Evolutionary conservation across 495 filamentous ascomycete genomes (phyloP), one percentile per base, ranked within the genome.

Genomic region (Penicillium soppii): DNA sequence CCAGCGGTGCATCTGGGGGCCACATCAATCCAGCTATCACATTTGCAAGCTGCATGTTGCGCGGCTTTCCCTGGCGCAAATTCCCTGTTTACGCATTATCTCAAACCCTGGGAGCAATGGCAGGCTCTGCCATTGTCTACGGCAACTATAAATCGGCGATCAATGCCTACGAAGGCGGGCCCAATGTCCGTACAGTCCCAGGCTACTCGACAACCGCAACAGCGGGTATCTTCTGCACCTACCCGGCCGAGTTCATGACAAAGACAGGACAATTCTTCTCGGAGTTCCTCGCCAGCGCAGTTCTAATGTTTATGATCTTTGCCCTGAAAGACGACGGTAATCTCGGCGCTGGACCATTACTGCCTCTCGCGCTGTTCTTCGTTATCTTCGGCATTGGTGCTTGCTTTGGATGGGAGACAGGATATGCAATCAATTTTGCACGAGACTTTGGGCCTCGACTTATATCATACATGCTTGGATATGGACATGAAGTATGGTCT

Each of bases 351-450:
- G 70, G 78, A 3, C 50, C 68, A 13, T 46, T 83, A 23, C 73
- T 75, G 4, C 83, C 84, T 0, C 65, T 88, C 9, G 75, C 61
- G 1, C 66, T 87, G 4, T 83, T 87, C 63, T 86, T 87, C 56
- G 63, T 85, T 15, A 76, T 87, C 33, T 85, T 84, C 59, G 83
- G 83, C 3, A 76, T 87, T 19, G 84, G 82, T 15, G 80, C 82
- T 37, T 85, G 83, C 57, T 87, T 85, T 65, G 85, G 85, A 23
- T 86, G 79, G 77, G 82, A 87, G 59, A 87, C 84, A 4, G 84
- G 83, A 2, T 87, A 85, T 64, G 82, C 85, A 5, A 84, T 87
- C 29, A 87, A 87, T 56, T 64, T 83, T 17, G 85, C 84, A 2
- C 62, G 85, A 42, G 85, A 88, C 48, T 86, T 87, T 67, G 84